Base-by-base conservation (phyloP, 148 eudicot species). In the Vaccinium darrowii region DNA sequence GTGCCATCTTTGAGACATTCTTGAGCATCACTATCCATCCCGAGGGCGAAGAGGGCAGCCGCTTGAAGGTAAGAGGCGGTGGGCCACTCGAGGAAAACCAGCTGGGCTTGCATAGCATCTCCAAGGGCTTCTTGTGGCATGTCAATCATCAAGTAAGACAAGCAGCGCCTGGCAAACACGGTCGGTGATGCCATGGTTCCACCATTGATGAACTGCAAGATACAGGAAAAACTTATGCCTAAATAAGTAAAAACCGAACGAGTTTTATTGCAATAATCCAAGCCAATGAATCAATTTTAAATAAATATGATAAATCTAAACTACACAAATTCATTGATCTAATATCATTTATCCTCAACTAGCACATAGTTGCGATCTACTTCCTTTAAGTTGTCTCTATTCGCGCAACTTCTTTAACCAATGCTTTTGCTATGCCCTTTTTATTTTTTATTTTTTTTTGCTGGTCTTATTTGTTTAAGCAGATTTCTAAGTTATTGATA, bases 151-250 rank as follows among this genome's bases (percentile, higher is more conserved):
- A 92, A 79, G 82, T 85, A 92, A 73, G 87, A 76, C 80, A 92
- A 85, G 85, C 94, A 91, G 39, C 94, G 90, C 25, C 94, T 84
- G 25, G 92, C 92, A 71, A 86, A 91, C 43, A 92, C 91, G 1
- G 92, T 92, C 7, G 94, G 94, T 51, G 93, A 92, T 1, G 91
- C 90, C 90, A 92, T 92, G 16, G 94, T 91, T 53, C 94, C 93
- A 8, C 91, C 91, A 82, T 90, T 93, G 57, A 91, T 87, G 88
- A 92, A 91, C 93, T 91, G 74, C 80, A 85, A 12, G 15, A 50
- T 83, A 63, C 16, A 36, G n/a, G 3, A 49, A 25, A 33, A 63
- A 19, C 11, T 67, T 51, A n/a, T 52, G 49, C n/a, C 56, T 81
- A 33, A 33, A 2, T 1, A 21, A n/a, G 69, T n/a, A n/a, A 25